Conservation (phyloP, 768 basidiomycete species). For the Mycena filopes region DNA sequence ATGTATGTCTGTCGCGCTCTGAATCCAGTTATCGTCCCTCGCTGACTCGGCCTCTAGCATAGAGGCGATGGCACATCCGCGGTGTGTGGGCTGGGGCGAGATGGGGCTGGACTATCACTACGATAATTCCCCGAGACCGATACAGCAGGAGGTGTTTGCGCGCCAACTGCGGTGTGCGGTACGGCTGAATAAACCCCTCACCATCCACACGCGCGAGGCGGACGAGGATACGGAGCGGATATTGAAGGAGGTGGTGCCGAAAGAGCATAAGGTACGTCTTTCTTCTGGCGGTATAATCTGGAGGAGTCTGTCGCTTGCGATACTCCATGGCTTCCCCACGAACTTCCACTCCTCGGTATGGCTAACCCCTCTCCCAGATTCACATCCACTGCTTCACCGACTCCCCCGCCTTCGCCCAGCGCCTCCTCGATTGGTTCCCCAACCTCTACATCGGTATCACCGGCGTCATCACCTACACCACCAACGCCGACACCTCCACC, state of each 20-base stretch:
- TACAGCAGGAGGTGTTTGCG: slow-evolving; percentile 73
- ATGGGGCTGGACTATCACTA: slow-evolving; percentile 91
- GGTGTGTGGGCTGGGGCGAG: slow-evolving; percentile 90
- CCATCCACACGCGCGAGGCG: slow-evolving; percentile 89
- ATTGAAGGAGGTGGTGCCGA: slow-evolving; percentile 77
- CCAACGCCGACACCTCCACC: slow-evolving; percentile 75
- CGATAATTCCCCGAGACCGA: slow-evolving; percentile 75
- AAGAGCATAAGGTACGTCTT: slow-evolving; percentile 66
- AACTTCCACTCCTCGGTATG: neutral
- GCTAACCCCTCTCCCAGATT: slow-evolving; percentile 57
- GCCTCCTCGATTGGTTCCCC: slow-evolving; percentile 79
- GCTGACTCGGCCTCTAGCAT: slow-evolving; percentile 52
- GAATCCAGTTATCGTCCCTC: too few species aligned
- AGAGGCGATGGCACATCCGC: slow-evolving; percentile 81
- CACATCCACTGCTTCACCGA: slow-evolving; percentile 93
- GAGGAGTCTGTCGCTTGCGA: too few species aligned
- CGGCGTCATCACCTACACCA: slow-evolving; percentile 84
- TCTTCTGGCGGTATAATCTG: neutral
- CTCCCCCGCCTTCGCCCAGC: slow-evolving; percentile 76
- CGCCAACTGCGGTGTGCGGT: slow-evolving; percentile 79
- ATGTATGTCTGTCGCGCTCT: slow-evolving; percentile 57
- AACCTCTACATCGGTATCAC: slow-evolving; percentile 89
- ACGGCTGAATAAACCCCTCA: slow-evolving; percentile 76
- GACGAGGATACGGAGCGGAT: slow-evolving; percentile 85
- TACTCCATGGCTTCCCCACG: too few species aligned